Evolutionary conservation across 768 basidiomycete species (phyloP).

Genomic region (Panaeolus papilionaceus): DNA sequence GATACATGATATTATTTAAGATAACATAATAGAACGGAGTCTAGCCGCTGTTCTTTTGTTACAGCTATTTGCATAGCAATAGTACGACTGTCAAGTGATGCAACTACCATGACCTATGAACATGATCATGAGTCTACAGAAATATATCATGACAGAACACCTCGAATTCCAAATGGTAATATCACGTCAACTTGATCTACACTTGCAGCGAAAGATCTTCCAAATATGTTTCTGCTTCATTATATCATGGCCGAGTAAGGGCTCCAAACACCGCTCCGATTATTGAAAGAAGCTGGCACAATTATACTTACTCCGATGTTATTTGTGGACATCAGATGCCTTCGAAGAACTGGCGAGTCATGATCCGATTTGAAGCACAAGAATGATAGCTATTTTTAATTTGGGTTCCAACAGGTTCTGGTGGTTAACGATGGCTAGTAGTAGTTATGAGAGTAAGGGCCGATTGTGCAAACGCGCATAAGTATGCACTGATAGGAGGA

Average conservation of each 20-base stretch:
- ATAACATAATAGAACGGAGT: too few species aligned
- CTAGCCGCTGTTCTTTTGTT: background rate
- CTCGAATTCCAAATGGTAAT: background rate
- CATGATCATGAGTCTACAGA: background rate
- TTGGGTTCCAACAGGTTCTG: too few species aligned
- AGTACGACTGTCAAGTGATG: background rate
- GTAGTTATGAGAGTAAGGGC: too few species aligned
- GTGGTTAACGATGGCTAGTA: background rate
- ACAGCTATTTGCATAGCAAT: background rate
- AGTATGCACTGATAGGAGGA: too few species aligned
- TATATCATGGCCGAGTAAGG: too few species aligned
- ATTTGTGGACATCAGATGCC: slow-evolving; percentile 1
- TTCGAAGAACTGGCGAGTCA: background rate
- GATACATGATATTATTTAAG: too few species aligned
- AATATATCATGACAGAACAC: background rate
- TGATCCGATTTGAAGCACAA: background rate
- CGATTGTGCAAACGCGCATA: too few species aligned
- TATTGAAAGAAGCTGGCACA: slow-evolving; percentile 1
- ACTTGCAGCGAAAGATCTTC: too few species aligned
- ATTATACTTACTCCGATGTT: background rate
- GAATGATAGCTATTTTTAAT: too few species aligned
- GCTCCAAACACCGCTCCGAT: background rate
- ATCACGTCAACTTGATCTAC: background rate
- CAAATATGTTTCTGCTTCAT: too few species aligned
- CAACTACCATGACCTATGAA: background rate